Evolutionary conservation across 768 basidiomycete species (phyloP).

Genomic region (Royoungia palumana): DNA sequence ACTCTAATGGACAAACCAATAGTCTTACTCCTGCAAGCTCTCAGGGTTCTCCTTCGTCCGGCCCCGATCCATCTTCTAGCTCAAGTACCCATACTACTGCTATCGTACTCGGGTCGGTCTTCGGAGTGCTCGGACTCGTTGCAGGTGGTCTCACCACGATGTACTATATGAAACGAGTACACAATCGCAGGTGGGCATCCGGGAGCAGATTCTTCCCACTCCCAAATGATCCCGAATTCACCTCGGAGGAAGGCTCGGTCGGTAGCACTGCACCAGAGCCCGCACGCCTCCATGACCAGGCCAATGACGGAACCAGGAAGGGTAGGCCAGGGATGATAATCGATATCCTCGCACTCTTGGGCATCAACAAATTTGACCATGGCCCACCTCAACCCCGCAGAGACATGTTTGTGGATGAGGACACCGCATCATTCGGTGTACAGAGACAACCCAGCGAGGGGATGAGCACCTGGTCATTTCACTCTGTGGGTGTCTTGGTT

Average conservation of each 20-base stretch:
- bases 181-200: slow-evolving; percentile 1
- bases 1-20: slow-evolving; percentile 6
- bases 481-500: slow-evolving; percentile 34
- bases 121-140: slow-evolving; percentile 58
- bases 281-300: slow-evolving; percentile 1
- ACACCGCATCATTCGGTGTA: slow-evolving; percentile 49
- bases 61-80: slow-evolving; percentile 10
- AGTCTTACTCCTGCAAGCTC: slow-evolving; percentile 9
- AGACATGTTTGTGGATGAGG: slow-evolving; percentile 81
- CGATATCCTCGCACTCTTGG: slow-evolving; percentile 22
- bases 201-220: slow-evolving; percentile 18
- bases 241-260: slow-evolving; percentile 6
- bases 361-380: slow-evolving; percentile 16
- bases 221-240: slow-evolving; percentile 17
- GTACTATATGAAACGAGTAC: slow-evolving; percentile 44
- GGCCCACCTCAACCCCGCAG: slow-evolving; percentile 36
- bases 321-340: slow-evolving; percentile 6
- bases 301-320: not conserved
- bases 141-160: slow-evolving; percentile 38
- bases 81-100: slow-evolving; percentile 34
- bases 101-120: slow-evolving; percentile 58
- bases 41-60: slow-evolving; percentile 13
- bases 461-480: slow-evolving; percentile 53
- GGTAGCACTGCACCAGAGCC: slow-evolving; percentile 6
- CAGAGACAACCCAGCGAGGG: slow-evolving; percentile 40